Percentiles rank a stretch among this genome's conserved stretches.
Conservation (phyloP, 2,329 filamentous ascomycete genomes). For the Colletotrichum sp. region DNA sequence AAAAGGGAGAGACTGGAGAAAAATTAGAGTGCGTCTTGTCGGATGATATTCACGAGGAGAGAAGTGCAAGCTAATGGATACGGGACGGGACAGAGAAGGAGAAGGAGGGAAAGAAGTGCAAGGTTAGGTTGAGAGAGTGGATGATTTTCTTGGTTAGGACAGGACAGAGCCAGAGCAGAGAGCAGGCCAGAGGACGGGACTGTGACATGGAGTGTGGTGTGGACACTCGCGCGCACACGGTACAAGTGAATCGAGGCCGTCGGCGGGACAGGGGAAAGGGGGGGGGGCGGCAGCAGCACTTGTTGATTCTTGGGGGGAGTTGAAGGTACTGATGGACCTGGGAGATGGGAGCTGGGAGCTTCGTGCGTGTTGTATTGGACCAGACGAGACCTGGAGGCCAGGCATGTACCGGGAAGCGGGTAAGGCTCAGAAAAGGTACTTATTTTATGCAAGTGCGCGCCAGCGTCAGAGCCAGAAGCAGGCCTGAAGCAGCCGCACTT, state of each 20-base stretch:
- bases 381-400: background rate
- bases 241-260: background rate
- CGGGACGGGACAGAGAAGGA: background rate
- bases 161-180: background rate
- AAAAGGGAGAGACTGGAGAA: conserved; percentile 11
- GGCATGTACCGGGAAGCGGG: background rate
- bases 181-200: conserved; percentile 1
- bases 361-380: background rate
- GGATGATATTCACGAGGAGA: conserved; percentile 20
- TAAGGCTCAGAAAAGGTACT: background rate
- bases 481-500: background rate
- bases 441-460: background rate
- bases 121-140: conserved; percentile 24
- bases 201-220: background rate
- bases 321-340: background rate
- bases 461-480: background rate
- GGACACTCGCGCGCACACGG: conserved; percentile 3
- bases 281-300: background rate
- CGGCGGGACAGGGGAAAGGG: background rate
- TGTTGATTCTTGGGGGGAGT: background rate
- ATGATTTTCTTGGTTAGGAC: background rate
- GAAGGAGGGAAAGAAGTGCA: conserved; percentile 15
- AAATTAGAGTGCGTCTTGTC: conserved; percentile 24
- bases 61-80: conserved; percentile 14
- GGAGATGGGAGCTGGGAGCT: background rate